A percentile compares a stretch with the other conserved stretches of the same genome.
Conservation (phyloP, 176 grass and related monocot species). For the Typha latifolia region DNA sequence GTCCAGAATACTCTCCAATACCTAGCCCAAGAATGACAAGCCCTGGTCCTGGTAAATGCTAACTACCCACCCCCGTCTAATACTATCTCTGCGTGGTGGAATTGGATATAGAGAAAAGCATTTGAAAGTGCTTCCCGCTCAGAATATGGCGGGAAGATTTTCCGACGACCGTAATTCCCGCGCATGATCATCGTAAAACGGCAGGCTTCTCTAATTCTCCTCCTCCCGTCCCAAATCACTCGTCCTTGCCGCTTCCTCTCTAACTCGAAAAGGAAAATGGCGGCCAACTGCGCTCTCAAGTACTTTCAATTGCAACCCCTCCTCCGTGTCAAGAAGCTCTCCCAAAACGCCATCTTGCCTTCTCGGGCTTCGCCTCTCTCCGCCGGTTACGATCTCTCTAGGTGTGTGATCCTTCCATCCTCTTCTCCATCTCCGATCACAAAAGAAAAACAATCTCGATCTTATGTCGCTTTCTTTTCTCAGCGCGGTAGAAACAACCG, state of each 20-base stretch:
- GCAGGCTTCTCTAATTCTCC: not conserved
- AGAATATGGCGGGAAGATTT: not conserved
- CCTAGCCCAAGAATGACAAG: constrained; percentile 94
- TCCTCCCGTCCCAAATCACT: not conserved
- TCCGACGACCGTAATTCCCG: not conserved
- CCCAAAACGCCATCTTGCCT: constrained; percentile 16
- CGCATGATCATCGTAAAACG: not conserved
- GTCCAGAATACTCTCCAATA: constrained; percentile 90
- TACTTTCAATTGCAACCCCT: not conserved
- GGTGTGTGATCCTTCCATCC: not conserved
- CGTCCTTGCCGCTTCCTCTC: not conserved
- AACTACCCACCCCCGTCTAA: too few species aligned
- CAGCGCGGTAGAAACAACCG: not conserved
- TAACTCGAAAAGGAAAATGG: not conserved
- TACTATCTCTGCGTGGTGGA: too few species aligned
- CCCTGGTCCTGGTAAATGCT: constrained; percentile 66
- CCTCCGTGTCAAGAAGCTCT: constrained; percentile 21
- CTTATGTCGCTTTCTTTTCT: not conserved
- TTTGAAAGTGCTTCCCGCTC: not conserved
- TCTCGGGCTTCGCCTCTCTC: constrained; percentile 13
- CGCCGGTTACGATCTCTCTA: constrained; percentile 21
- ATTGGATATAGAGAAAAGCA: too few species aligned
- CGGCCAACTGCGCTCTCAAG: not conserved
- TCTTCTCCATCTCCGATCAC: not conserved
- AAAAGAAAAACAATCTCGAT: not conserved